Evolutionary conservation across 371 early-diverging fungal species (phyloP).

Genomic region (Coemansia linderi): DNA sequence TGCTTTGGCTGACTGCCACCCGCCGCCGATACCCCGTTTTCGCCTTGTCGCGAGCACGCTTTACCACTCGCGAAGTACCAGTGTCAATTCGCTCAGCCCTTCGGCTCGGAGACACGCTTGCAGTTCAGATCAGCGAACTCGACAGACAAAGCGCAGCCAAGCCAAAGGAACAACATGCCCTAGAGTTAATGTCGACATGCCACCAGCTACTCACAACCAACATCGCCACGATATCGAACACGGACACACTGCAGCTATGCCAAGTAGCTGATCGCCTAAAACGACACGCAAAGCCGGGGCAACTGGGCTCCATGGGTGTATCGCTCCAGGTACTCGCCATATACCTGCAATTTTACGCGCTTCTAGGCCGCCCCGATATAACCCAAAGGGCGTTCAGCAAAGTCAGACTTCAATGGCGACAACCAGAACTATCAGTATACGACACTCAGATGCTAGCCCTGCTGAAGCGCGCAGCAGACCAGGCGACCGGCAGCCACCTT

Average conservation of each 20-base stretch:
- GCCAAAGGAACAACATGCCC: conserved; percentile 1
- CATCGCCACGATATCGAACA: neutral
- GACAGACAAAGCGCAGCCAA: neutral
- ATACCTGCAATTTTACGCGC: conserved; percentile 43
- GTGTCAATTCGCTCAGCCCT: too few species aligned
- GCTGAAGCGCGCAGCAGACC: conserved; percentile 15
- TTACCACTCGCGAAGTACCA: neutral
- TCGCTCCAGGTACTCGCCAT: neutral
- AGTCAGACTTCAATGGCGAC: conserved; percentile 17
- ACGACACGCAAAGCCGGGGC: neutral
- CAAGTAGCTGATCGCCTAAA: conserved; percentile 20
- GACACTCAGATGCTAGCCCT: conserved; percentile 35
- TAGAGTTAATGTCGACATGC: conserved; percentile 13
- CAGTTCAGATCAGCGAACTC: neutral
- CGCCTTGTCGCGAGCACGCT: neutral
- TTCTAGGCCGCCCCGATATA: conserved; percentile 41
- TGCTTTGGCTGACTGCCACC: neutral
- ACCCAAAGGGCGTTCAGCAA: conserved; percentile 22
- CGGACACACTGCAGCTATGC: conserved; percentile 12
- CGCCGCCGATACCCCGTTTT: neutral
- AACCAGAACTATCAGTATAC: conserved; percentile 13
- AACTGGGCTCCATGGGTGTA: neutral
- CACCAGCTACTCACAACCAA: neutral
- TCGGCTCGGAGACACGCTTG: neutral
- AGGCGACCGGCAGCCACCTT: neutral